Conservation (phyloP, 2,329 filamentous ascomycete species). For the Sphaerulina musiva region DNA sequence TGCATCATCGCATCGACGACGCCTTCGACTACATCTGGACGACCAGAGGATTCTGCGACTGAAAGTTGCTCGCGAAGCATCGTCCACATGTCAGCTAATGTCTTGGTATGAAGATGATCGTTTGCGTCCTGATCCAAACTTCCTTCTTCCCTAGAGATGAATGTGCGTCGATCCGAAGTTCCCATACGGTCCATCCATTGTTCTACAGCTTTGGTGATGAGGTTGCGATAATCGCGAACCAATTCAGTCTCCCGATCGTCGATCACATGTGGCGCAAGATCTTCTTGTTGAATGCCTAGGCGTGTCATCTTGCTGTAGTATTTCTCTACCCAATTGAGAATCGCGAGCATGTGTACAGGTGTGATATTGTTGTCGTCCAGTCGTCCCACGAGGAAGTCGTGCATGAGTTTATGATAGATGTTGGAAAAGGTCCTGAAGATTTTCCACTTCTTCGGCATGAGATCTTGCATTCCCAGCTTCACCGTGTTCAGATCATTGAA, state of each 20-base stretch:
- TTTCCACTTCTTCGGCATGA: slow-evolving; percentile 96
- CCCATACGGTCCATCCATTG: slow-evolving; percentile 97
- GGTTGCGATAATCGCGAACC: slow-evolving; percentile 84
- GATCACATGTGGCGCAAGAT: slow-evolving; percentile 78
- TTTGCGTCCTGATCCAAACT: slow-evolving; percentile 83
- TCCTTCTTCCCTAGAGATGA: slow-evolving; percentile 68
- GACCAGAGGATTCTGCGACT: slow-evolving; percentile 75
- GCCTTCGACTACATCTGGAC: slow-evolving; percentile 85
- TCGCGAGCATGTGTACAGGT: slow-evolving; percentile 79
- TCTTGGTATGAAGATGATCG: slow-evolving; percentile 86
- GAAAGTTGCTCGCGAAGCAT: slow-evolving; percentile 92
- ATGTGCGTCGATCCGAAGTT: slow-evolving; percentile 70
- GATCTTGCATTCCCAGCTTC: slow-evolving; percentile 79
- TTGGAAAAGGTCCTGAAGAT: slow-evolving; percentile 84
- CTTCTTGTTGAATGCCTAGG: slow-evolving; percentile 67
- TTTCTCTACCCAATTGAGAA: slow-evolving; percentile 90
- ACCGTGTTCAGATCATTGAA: slow-evolving; percentile 97
- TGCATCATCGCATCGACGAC: slow-evolving; percentile 95
- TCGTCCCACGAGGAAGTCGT: slow-evolving; percentile 77
- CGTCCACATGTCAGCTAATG: slow-evolving; percentile 89
- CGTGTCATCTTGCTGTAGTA: slow-evolving; percentile 96
- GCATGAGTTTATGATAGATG: slow-evolving; percentile 92
- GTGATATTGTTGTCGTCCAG: slow-evolving; percentile 80
- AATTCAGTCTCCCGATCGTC: slow-evolving; percentile 86
- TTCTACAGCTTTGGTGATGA: slow-evolving; percentile 92